phyloP scores from a whole-genome alignment of 2,329 filamentous ascomycete genomes.

The Xylariaceae sp. region DNA sequence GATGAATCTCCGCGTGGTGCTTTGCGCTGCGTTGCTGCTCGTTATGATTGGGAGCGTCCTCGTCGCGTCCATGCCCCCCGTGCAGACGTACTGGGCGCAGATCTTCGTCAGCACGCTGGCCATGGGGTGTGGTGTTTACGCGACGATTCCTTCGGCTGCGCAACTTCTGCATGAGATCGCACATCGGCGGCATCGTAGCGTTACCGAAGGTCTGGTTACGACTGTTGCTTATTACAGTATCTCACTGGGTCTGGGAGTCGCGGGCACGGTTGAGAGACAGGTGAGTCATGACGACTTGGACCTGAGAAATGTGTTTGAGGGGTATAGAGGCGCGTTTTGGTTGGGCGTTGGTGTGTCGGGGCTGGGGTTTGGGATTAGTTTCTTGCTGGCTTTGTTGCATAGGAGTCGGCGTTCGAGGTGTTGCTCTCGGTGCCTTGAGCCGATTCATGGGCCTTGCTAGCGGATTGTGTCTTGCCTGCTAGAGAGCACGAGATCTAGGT shows the following conservation, averaged over 20 bases:
- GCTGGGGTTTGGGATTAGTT: conserved; percentile 20
- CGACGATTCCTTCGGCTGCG: conserved; percentile 62
- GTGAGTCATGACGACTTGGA: conserved; percentile 23
- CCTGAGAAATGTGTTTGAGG: conserved; percentile 14
- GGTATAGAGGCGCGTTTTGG: conserved; percentile 25
- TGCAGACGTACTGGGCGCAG: conserved; percentile 63
- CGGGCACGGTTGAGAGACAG: conserved; percentile 58
- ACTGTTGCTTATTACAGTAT: conserved; percentile 70
- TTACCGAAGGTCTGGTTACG: conserved; percentile 21
- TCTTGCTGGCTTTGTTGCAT: conserved; percentile 9
- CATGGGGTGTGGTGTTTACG: conserved; percentile 64
- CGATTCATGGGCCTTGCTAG: too few relatives aligned
- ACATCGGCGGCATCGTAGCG: conserved; percentile 36
- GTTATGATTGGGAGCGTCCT: conserved; percentile 44
- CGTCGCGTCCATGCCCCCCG: conserved; percentile 46
- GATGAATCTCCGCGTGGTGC: conserved; percentile 32
- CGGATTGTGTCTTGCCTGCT: too few relatives aligned
- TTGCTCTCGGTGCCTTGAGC: too few relatives aligned
- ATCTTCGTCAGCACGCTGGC: conserved; percentile 58
- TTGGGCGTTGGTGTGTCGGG: conserved; percentile 24
- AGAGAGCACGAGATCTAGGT: too few relatives aligned
- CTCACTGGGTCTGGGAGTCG: conserved; percentile 62
- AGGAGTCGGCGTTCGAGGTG: too few relatives aligned
- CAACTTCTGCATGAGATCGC: conserved; percentile 57
- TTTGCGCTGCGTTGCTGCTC: conserved; percentile 43